Percentiles rank a stretch among this genome's conserved stretches.
Conservation (phyloP, 2,329 filamentous ascomycete species). For the Fusarium nurragi region DNA sequence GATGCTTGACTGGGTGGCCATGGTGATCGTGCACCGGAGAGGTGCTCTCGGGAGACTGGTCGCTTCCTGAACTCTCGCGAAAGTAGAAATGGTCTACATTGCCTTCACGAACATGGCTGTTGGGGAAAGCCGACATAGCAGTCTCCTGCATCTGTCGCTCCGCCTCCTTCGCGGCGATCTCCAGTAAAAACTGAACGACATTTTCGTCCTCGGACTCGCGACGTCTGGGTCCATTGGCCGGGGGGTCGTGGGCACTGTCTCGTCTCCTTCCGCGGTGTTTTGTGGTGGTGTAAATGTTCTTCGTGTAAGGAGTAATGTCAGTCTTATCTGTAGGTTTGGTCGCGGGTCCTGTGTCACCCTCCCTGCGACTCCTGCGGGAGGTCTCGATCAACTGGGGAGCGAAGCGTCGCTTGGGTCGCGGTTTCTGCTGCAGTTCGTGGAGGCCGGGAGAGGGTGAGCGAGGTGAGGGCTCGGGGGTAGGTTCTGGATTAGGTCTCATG, state of each 20-base stretch:
- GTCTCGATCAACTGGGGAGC: constrained; percentile 85
- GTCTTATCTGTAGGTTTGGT: constrained; percentile 75
- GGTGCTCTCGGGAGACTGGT: constrained; percentile 55
- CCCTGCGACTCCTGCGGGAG: constrained; percentile 74
- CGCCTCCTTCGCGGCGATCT: constrained; percentile 81
- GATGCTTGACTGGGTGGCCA: constrained; percentile 40
- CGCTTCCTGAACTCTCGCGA: constrained; percentile 69
- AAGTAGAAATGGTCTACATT: constrained; percentile 77
- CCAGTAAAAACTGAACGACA: constrained; percentile 79
- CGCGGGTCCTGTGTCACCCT: constrained; percentile 70
- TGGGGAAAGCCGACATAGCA: constrained; percentile 79
- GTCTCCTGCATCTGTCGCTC: constrained; percentile 82
- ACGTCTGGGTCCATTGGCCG: constrained; percentile 49
- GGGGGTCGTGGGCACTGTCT: constrained; percentile 26
- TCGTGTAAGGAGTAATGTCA: constrained; percentile 73
- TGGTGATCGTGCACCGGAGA: constrained; percentile 46
- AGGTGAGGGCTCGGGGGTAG: constrained; percentile 64
- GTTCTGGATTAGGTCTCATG: constrained; percentile 65
- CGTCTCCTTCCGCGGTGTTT: constrained; percentile 51
- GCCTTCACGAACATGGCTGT: constrained; percentile 74
- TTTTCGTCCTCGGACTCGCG: constrained; percentile 79
- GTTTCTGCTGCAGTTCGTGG: constrained; percentile 56
- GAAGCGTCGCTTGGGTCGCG: constrained; percentile 64
- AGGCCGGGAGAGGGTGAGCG: constrained; percentile 57
- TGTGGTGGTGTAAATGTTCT: constrained; percentile 64